Evolutionary conservation across 768 basidiomycete species (phyloP), one percentile per base, ranked within the genome.

Genomic region (Tricholoma bakamatsutake): DNA sequence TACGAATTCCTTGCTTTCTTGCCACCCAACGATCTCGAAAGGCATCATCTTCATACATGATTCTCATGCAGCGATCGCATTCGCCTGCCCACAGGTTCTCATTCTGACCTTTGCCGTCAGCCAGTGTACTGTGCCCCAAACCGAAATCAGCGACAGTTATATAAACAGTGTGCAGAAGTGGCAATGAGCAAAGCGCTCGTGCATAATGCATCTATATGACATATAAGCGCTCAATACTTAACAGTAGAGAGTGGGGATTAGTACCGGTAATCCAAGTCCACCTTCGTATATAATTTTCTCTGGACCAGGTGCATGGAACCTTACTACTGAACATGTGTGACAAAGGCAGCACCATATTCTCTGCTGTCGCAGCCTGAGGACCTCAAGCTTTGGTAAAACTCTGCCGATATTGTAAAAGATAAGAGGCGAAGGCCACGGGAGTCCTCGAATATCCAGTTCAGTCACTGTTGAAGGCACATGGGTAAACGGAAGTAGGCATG

Each of bases 341-440:
- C 73, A 75, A 8, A 75, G 63, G 7, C 69, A 66, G 56, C 72
- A 75, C 72, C 72, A 73, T 24, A 66, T 66, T 40, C 55, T 62
- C 12, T 59, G 52, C 21, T 69, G 66, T 33, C 63, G 59, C 8
- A 72, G 50, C 11, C 62, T 64, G 11, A 74, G 58, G 9, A 55
- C 60, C 3, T 50, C 57, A 11, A 74, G 58, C 50, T 66, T 57
- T 1, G 59, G 62, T 15, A 73, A 61, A 28, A 63, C 60, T 1
- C 21, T 13, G 4, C 64, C 59, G 2, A 68, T 57, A 15, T 61
- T 52, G 17, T 64, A 56, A 8, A 73, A 59, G 30, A 63, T 58
- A 51, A 66, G 58, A 8, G 71, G 72, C 13, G 70, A 68, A 35
- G 69, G 70, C 65, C 70, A 71, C 27, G 46, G 53, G 4, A 71